phyloP scores from a whole-genome alignment of 495 filamentous ascomycete species.

The Neurospora sp. region DNA sequence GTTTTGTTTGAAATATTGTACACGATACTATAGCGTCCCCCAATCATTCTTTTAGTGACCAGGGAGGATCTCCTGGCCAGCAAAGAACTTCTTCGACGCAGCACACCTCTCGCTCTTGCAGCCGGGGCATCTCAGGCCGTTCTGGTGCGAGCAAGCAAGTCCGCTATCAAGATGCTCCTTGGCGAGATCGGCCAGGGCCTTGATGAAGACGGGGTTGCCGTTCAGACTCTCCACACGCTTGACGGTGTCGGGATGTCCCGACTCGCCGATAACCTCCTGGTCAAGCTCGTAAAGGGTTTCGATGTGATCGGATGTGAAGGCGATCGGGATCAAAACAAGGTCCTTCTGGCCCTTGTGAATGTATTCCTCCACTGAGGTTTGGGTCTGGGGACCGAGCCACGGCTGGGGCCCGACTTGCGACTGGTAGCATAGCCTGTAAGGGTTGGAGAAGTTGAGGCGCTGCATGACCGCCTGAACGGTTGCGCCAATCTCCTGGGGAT shows the following conservation, averaged over 20 bases:
- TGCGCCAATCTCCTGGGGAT: conserved; percentile 94
- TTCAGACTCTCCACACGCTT: conserved; percentile 93
- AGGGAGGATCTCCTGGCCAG: conserved; percentile 31
- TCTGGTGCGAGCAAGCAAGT: conserved; percentile 61
- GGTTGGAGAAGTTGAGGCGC: conserved; percentile 72
- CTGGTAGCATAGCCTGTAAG: conserved; percentile 93
- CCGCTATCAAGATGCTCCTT: conserved; percentile 65
- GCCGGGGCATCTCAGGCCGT: conserved; percentile 86
- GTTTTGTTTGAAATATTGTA: not conserved
- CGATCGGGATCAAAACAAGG: conserved; percentile 86
- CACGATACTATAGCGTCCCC: not conserved
- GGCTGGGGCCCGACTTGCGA: conserved; percentile 92
- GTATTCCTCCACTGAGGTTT: conserved; percentile 76
- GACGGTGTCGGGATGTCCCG: conserved; percentile 63
- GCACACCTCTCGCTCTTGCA: conserved; percentile 85
- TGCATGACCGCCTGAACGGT: conserved; percentile 96
- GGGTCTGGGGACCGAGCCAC: conserved; percentile 94
- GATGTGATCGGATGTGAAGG: conserved; percentile 97
- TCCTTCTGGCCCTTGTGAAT: conserved; percentile 87
- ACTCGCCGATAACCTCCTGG: conserved; percentile 88
- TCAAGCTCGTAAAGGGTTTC: conserved; percentile 96
- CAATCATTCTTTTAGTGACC: not conserved
- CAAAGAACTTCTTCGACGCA: conserved; percentile 89
- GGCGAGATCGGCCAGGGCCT: conserved; percentile 81
- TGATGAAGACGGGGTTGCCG: conserved; percentile 82